Evolutionary conservation across 352 stramenopile genomes (phyloP), one percentile per base, ranked within the genome.

Genomic region (Globisporangium middletonii): DNA sequence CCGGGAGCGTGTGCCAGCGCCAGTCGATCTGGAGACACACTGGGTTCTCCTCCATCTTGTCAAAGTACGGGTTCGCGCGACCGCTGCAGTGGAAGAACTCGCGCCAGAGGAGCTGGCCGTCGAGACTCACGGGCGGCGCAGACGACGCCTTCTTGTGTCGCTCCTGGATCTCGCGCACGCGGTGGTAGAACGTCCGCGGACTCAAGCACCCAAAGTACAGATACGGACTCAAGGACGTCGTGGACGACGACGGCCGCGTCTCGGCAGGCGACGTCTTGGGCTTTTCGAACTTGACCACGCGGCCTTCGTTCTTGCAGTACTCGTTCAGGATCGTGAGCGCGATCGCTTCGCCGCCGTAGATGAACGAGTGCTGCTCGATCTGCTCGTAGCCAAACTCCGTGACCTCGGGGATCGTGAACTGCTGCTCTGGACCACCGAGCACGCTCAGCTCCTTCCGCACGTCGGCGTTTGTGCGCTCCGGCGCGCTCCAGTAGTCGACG

Each of bases 261-360:
- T 96, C 85, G 38, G 88, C 96, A 2, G 94, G 95, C 3, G 77
- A 89, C 2, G 96, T 99, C 66, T 99, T 98, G 33, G 97, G 97
- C 66, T 99, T 99, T 67, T 98, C 93, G 69, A 99, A 99, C 33
- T 80, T 91, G 28, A 89, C 80, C 13, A 97, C 87, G 60, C 89
- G 97, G 2, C 71, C 80, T 74, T 86, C 71, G 55, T 91, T 85
- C 60, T 76, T 80, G 61, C 82, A 88, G 53, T 89, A 91, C 60
- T 83, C 70, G 16, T 69, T 62, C 41, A 94, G 46, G 51, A 89
- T 89, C 8, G 68, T 75, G 27, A 90, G 51, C 5, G 77, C 82
- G 55, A 88, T 86, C 57, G 77, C 64, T 55, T 89, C 79, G 37
- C 82, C 80, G 16, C 81, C 80, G 63, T 86, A 87, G 53, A 91